These are phyloP conservation scores for Ammopiptanthus mongolicus DNA, from an alignment of 306 rosid species.

Conservation along the genomic window DNA sequence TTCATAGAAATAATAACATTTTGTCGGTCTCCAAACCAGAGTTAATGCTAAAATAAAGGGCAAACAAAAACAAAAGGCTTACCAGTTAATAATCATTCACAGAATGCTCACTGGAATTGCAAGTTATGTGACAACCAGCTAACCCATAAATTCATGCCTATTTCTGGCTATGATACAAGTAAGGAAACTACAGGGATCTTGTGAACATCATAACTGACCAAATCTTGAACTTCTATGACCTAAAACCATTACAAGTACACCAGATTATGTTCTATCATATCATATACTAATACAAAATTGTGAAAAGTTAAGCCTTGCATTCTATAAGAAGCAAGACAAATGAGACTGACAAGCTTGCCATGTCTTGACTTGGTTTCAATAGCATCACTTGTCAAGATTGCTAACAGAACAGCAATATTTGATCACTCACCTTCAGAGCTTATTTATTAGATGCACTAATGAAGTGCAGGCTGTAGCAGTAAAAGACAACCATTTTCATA, in stretches of 20 bases:
- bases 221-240: constrained; percentile 31
- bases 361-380: constrained; percentile 17
- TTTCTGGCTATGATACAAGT: constrained; percentile 56
- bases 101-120: background rate
- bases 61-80: background rate
- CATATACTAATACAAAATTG: constrained; percentile 59
- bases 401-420: constrained; percentile 14
- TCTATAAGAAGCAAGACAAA: constrained; percentile 24
- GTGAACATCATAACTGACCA: constrained; percentile 25
- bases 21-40: background rate
- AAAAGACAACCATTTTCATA: background rate
- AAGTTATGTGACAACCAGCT: background rate
- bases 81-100: background rate
- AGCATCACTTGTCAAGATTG: constrained; percentile 25
- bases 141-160: constrained; percentile 32
- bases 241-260: constrained; percentile 37
- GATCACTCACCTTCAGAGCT: constrained; percentile 19
- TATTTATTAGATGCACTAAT: constrained; percentile 18
- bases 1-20: background rate
- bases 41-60: background rate
- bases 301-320: constrained; percentile 37
- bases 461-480: constrained; percentile 5
- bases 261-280: constrained; percentile 25
- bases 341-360: constrained; percentile 8
- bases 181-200: constrained; percentile 35